phyloP scores from a whole-genome alignment of 78 protist genomes.

The Polysphondylium violaceum region DNA sequence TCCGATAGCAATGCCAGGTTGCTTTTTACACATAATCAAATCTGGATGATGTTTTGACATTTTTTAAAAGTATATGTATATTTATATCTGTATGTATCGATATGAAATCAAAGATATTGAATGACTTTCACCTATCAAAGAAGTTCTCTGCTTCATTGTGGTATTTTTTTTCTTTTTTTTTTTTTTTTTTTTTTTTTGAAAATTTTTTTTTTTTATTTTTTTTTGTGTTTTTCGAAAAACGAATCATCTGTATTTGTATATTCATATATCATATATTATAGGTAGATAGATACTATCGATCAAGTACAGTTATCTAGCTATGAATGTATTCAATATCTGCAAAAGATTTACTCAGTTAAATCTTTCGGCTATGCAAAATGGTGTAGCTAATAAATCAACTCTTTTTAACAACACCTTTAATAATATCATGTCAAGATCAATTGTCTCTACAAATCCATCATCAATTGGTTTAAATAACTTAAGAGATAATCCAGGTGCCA shows the following conservation, averaged over 20 bases:
- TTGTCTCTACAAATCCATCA: slow-evolving; percentile 6
- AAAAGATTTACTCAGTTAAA: slow-evolving; percentile 23
- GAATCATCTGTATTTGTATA: not conserved
- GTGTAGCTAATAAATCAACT: too few relatives aligned
- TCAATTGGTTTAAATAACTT: slow-evolving; percentile 56
- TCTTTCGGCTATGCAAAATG: too few relatives aligned
- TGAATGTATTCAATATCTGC: not conserved
- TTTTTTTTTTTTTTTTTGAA: slow-evolving; percentile 6
- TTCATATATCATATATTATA: not conserved
- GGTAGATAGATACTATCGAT: not conserved
- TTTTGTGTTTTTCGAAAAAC: not conserved
- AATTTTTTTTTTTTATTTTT: not conserved
- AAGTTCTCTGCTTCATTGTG: not conserved
- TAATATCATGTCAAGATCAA: slow-evolving; percentile 33
- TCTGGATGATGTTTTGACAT: slow-evolving; percentile 83
- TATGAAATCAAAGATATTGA: too few relatives aligned
- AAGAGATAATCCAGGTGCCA: slow-evolving; percentile 80
- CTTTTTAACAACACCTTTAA: not conserved
- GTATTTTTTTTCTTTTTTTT: not conserved
- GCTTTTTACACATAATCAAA: slow-evolving; percentile 93
- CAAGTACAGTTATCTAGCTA: not conserved
- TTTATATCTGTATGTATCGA: not conserved
- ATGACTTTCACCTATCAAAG: too few relatives aligned
- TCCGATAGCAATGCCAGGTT: slow-evolving; percentile 92
- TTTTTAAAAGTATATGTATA: not conserved